A percentile compares a stretch with the other conserved stretches of the same genome.
These are phyloP conservation scores for Dendrobium nobile DNA, from an alignment of 106 monocot species.

Conservation along the genomic window DNA sequence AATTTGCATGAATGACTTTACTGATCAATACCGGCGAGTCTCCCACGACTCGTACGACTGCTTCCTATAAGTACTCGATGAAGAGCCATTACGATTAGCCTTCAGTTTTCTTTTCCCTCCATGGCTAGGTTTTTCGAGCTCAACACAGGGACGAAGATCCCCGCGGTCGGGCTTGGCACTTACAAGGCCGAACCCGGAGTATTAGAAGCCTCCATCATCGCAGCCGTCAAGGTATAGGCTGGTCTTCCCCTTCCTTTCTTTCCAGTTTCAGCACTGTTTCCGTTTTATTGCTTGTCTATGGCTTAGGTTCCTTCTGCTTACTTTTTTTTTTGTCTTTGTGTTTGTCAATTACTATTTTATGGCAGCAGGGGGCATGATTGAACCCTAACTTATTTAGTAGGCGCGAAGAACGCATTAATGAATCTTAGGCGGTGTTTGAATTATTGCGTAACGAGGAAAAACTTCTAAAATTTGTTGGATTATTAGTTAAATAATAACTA, in stretches of 20 bases:
- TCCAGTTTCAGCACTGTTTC: background rate
- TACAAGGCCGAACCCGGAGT: constrained; percentile 38
- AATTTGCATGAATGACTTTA: too few relatives aligned
- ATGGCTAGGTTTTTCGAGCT: constrained; percentile 35
- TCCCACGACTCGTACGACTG: too few relatives aligned
- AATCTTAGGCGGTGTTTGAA: too few relatives aligned
- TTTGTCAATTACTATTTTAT: background rate
- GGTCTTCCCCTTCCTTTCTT: background rate
- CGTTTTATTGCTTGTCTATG: background rate
- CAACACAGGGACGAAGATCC: constrained; percentile 48
- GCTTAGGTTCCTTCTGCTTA: background rate
- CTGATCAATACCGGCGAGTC: too few relatives aligned
- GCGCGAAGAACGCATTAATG: too few relatives aligned
- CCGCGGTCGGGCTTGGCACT: constrained; percentile 49
- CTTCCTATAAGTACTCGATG: too few relatives aligned
- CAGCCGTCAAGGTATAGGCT: constrained; percentile 40
- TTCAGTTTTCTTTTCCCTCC: background rate
- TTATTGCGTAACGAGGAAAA: background rate
- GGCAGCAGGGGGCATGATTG: background rate
- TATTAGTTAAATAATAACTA: background rate
- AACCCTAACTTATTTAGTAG: background rate
- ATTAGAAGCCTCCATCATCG: constrained; percentile 34
- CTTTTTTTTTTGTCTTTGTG: background rate
- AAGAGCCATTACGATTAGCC: background rate
- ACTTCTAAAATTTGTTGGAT: background rate